phyloP scores from a whole-genome alignment of 2,329 filamentous ascomycete species.

The Apiospora sp. region DNA sequence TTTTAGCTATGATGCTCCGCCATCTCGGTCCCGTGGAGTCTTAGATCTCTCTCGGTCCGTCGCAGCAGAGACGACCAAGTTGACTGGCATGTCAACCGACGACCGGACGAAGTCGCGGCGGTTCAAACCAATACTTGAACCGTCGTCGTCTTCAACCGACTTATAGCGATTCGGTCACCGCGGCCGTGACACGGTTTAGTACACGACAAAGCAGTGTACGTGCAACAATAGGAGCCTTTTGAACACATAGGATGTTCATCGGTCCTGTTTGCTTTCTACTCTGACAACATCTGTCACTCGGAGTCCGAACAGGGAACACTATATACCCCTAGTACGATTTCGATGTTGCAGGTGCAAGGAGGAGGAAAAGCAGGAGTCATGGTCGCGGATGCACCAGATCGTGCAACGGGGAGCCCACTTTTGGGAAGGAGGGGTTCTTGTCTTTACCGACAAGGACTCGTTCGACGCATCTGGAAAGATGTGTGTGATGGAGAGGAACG shows the following conservation, averaged over 20 bases:
- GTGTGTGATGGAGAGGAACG: constrained; percentile 22
- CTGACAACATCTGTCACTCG: not conserved
- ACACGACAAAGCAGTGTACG: not conserved
- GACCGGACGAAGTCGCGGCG: constrained; percentile 6
- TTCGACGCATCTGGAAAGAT: constrained; percentile 14
- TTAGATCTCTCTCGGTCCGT: constrained; percentile 13
- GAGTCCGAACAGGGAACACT: constrained; percentile 9
- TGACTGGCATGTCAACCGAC: constrained; percentile 10
- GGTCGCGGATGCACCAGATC: constrained; percentile 7
- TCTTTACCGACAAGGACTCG: not conserved
- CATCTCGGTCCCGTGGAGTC: constrained; percentile 20
- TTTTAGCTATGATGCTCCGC: not conserved
- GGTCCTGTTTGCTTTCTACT: not conserved
- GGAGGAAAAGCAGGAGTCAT: not conserved
- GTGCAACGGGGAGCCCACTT: constrained; percentile 11
- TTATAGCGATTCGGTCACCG: constrained; percentile 15
- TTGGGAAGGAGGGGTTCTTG: not conserved
- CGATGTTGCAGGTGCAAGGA: not conserved
- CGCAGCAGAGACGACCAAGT: not conserved
- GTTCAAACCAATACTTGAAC: not conserved
- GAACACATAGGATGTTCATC: constrained; percentile 18
- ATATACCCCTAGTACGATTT: constrained; percentile 2
- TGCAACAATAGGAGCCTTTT: not conserved
- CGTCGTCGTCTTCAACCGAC: constrained; percentile 14
- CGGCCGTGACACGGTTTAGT: not conserved